Percentiles rank a stretch among this genome's conserved stretches.
phyloP scores from a whole-genome alignment of 257 asterid species.

The Solanum sejunctum region DNA sequence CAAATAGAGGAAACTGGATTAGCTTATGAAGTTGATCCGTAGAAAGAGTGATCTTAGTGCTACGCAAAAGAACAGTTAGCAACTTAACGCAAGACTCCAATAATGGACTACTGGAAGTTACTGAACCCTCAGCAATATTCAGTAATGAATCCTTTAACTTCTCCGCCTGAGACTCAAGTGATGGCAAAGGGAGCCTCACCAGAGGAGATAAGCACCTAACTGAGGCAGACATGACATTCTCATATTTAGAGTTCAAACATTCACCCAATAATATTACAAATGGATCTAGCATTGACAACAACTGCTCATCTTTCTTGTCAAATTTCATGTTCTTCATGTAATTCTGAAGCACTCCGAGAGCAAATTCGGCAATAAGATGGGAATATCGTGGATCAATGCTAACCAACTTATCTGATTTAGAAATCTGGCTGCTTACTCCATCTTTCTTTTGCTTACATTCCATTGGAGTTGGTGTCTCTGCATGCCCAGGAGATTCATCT shows the following conservation, averaged over 20 bases:
- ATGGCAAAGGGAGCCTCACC: conserved; percentile 66
- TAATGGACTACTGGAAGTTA: conserved; percentile 44
- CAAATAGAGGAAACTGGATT: conserved; percentile 75
- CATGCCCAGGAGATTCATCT: conserved; percentile 29
- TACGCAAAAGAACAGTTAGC: conserved; percentile 57
- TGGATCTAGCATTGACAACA: conserved; percentile 60
- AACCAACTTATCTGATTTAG: conserved; percentile 26
- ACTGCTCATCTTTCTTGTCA: conserved; percentile 29
- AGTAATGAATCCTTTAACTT: conserved; percentile 62
- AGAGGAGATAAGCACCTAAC: conserved; percentile 59
- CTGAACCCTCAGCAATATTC: conserved; percentile 67
- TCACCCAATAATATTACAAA: conserved; percentile 50
- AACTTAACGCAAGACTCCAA: conserved; percentile 72
- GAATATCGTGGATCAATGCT: conserved; percentile 47
- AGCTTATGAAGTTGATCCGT: conserved; percentile 67
- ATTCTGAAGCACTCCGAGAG: conserved; percentile 67
- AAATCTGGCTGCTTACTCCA: conserved; percentile 11
- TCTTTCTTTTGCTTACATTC: conserved; percentile 13
- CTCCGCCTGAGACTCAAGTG: conserved; percentile 58
- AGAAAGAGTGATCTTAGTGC: conserved; percentile 60
- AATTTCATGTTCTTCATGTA: conserved; percentile 52
- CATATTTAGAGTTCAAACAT: conserved; percentile 74
- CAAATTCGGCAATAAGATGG: conserved; percentile 58
- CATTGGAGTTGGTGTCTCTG: conserved; percentile 3
- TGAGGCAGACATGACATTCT: conserved; percentile 49